Evolutionary conservation across 2,329 filamentous ascomycete species (phyloP).

Genomic region (Colletotrichum chlorophyti): DNA sequence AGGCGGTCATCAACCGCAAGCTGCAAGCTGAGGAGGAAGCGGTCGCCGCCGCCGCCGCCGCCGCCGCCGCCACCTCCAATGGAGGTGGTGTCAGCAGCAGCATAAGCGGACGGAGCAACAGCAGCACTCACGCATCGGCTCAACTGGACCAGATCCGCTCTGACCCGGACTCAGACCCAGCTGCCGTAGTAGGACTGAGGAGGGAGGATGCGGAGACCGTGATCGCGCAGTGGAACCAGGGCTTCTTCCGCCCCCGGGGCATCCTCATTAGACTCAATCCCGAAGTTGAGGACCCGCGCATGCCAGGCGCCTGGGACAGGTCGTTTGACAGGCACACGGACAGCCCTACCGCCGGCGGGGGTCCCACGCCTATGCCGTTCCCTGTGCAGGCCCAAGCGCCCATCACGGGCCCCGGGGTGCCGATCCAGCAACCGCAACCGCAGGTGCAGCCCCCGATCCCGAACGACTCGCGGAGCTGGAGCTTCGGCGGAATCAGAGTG

Average conservation of each 20-base stretch:
- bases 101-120: constrained; percentile 31
- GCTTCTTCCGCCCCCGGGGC: constrained; percentile 60
- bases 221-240: constrained; percentile 61
- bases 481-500: constrained; percentile 47
- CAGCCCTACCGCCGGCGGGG: not conserved
- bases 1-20: constrained; percentile 57
- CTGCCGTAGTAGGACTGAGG: not conserved
- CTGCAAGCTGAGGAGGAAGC: constrained; percentile 46
- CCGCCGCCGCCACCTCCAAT: constrained; percentile 25
- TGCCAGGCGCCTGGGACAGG: constrained; percentile 42
- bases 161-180: constrained; percentile 40
- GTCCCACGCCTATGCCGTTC: not conserved
- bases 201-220: constrained; percentile 37
- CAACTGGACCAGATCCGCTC: constrained; percentile 47
- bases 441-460: constrained; percentile 14
- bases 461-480: constrained; percentile 35
- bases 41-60: constrained; percentile 29
- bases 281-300: constrained; percentile 26
- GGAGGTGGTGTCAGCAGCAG: not conserved
- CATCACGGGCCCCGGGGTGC: constrained; percentile 7
- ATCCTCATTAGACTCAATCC: constrained; percentile 47
- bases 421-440: constrained; percentile 27
- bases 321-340: constrained; percentile 34
- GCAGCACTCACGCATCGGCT: constrained; percentile 45
- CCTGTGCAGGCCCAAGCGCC: no score